Conservation (phyloP, 1,284 basidiomycete species). For the Trametes polyzona region DNA sequence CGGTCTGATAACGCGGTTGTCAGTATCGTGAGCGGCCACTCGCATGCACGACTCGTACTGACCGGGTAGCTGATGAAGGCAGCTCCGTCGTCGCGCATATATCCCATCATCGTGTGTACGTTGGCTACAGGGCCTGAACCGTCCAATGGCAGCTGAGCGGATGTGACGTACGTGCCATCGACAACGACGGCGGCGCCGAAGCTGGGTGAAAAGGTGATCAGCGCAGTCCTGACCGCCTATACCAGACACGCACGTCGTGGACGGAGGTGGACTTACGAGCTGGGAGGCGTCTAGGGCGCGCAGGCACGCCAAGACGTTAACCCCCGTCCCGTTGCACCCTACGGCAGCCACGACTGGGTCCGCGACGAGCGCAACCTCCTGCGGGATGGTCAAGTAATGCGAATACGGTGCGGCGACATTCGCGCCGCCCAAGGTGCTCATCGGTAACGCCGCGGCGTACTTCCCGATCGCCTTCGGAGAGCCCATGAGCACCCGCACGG, state of each 20-base stretch:
- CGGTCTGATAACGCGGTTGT: conserved; percentile 16
- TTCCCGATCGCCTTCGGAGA: conserved; percentile 47
- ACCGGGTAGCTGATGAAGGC: conserved; percentile 39
- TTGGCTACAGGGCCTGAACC: conserved; percentile 43
- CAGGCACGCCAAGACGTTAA: conserved; percentile 38
- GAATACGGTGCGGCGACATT: conserved; percentile 47
- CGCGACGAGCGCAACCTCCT: conserved; percentile 37
- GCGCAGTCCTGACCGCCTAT: background rate
- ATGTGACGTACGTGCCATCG: conserved; percentile 48
- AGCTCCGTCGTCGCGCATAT: conserved; percentile 45
- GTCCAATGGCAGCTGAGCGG: conserved; percentile 42
- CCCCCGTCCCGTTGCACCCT: conserved; percentile 33
- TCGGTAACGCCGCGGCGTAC: conserved; percentile 50
- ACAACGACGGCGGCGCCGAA: conserved; percentile 44
- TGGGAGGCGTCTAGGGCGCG: conserved; percentile 36
- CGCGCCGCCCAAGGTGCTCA: conserved; percentile 52
- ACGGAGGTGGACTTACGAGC: conserved; percentile 38
- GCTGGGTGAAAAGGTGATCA: background rate
- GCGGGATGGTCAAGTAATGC: conserved; percentile 41
- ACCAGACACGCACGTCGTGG: conserved; percentile 41
- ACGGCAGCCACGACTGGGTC: conserved; percentile 40
- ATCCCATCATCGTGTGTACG: conserved; percentile 51
- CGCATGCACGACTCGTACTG: conserved; percentile 1
- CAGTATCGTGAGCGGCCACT: background rate
- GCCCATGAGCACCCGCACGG: conserved; percentile 46